Evolutionary conservation across 495 filamentous ascomycete genomes (phyloP), one percentile per base, ranked within the genome.

Genomic region (Xanthoparmelia taractica): DNA sequence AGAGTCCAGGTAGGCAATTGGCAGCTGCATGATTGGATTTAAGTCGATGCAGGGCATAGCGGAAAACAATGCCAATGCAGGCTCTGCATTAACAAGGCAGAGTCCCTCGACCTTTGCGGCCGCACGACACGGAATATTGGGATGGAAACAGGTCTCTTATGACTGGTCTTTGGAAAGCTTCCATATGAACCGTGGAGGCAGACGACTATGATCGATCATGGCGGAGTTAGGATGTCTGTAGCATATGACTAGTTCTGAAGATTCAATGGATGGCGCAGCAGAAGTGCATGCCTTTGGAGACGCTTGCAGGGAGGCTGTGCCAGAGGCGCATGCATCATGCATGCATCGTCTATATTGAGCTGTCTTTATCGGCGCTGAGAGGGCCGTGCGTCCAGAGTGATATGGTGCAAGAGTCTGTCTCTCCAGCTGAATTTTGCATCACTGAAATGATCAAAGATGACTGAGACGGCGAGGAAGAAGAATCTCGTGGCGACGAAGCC

Each of bases 301-400:
- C 23, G 47, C 47, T 50, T 50, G 25, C 48, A 31, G 31, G 48
- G 29, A 54, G 50, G 50, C 50, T 54, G 50, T 54, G 50, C 50
- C 29, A 31, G 50, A 33, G 27, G 7, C 17, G 50, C 50, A 33
- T 54, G 29, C 50, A n/a, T 54, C 17, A 29, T 54, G 29, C 50
- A 33, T 54, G 23, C 48, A 52, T 0, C 13, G 48, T 31, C 48
- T 33, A 33, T 12, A 31, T 33, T 52, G 48, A 52, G 48, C 15
- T 50, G 29, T 54, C 7, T 33, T 54, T 15, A 33, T 54, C 27
- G 29, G 17, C 50, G 13, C 20, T 34, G 27, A 20, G 17, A 12
- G 0, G 6, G 29, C 29, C 29, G 1, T 31, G 29, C 50, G 20
- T 31, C 29, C 15, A 33, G 10, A 29, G 4, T 34, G 17, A 6